Conservation (phyloP, 2,329 filamentous ascomycete genomes). For the Venturia pyrina region DNA sequence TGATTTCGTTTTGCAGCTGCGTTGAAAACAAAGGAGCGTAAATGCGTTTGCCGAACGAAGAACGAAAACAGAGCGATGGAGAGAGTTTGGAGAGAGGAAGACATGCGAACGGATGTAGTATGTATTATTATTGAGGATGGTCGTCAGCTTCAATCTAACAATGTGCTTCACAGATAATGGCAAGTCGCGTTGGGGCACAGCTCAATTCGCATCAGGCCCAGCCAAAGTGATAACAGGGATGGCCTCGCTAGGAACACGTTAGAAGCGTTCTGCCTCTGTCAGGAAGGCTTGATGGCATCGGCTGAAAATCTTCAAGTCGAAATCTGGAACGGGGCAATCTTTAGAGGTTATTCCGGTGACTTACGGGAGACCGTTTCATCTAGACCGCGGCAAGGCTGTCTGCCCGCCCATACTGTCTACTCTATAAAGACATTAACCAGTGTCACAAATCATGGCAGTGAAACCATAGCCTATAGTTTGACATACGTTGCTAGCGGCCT, state of each 20-base stretch:
- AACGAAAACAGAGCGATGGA: neutral
- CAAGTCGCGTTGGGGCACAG: neutral
- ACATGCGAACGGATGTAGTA: neutral
- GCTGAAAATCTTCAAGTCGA: neutral
- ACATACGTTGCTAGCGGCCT: slow-evolving; percentile 4
- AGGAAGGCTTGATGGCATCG: neutral
- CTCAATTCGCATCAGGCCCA: neutral
- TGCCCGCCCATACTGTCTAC: neutral
- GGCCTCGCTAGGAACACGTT: neutral
- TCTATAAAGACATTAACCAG: slow-evolving; percentile 8
- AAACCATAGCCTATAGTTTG: neutral
- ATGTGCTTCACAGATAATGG: slow-evolving; percentile 3
- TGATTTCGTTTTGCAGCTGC: neutral
- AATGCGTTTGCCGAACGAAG: neutral
- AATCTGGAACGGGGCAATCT: slow-evolving; percentile 2
- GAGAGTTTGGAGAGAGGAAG: neutral
- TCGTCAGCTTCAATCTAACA: slow-evolving; percentile 10
- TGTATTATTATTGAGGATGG: neutral
- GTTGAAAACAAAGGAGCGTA: neutral
- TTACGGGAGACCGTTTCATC: slow-evolving; percentile 11
- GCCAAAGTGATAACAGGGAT: slow-evolving; percentile 8
- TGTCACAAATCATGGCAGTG: slow-evolving; percentile 18
- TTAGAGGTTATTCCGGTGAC: neutral
- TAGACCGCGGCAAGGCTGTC: slow-evolving; percentile 1
- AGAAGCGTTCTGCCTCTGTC: slow-evolving; percentile 16